Base-by-base conservation (phyloP, 2,329 filamentous ascomycete genomes). In the Chalaropsis ovoidea region DNA sequence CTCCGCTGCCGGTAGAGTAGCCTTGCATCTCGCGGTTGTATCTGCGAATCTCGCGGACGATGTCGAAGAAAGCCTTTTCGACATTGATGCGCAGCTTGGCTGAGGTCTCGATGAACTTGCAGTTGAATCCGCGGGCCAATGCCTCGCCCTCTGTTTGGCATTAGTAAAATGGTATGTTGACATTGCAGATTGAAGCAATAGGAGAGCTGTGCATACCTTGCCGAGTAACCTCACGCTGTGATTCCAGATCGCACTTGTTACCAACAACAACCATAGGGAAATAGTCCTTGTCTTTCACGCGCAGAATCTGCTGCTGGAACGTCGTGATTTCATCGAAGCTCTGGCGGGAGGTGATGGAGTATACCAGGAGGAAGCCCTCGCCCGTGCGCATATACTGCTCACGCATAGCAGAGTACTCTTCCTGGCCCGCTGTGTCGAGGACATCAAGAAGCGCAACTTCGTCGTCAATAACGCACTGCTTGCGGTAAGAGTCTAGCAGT, bases 321-420 rank as follows among this genome's bases (percentile, higher is more conserved):
- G 91, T 96, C 78, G 91, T 88, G 77, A 99, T 97, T 80, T 99
- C 94, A 76, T 99, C 93, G 74, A 96, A 97, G 73, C 90, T 95
- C 78, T 96, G 92, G 74, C 92, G 86, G 74, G 93, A 96, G 66
- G 90, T 96, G 80, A 99, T 99, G 71, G 92, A 96, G 82, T 97
- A 97, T 73, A 97, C 91, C 64, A 99, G 86, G 74, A 99, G 80
- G 79, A 99, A 99, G 64, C 94, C 94, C 78, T 99, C 94, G 75
- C 94, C 94, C 27, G 93, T 97, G 73, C 94, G 87, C 93, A 99
- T 99, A 83, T 97, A 99, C 79, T 97, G 94, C 81, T 99, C 94
- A 75, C 94, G 85, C 94, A 99, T 97, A 64, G 94, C 94, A 66
- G 92, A 96, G 81, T 97, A 99, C 80, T 99, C 94, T 79, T 99